These are phyloP conservation scores for Clavispora fructus DNA, from an alignment of 805 yeast species.

Conservation along the genomic window DNA sequence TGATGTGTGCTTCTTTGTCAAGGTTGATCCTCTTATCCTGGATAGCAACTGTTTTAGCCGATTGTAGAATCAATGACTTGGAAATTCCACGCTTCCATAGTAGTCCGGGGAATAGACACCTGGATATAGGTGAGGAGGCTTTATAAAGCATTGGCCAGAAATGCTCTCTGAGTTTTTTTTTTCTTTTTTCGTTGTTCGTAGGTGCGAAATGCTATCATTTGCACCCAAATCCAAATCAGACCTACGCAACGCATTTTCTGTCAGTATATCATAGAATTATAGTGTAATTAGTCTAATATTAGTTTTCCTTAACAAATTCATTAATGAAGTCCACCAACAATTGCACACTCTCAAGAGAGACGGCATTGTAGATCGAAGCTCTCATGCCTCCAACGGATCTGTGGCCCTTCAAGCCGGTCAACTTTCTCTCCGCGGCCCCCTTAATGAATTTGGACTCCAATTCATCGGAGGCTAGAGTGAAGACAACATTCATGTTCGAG, in stretches of 20 bases:
- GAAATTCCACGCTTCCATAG: not conserved
- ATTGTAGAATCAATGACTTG: not conserved
- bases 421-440: constrained; percentile 53
- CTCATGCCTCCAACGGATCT: constrained; percentile 97
- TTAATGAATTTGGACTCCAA: constrained; percentile 66
- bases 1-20: constrained; percentile 30
- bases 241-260: not conserved
- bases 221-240: not conserved
- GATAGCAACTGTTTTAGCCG: constrained; percentile 12
- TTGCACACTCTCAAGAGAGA: constrained; percentile 55
- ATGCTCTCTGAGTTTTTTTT: not conserved
- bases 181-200: not conserved
- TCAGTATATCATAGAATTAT: not conserved
- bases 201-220: not conserved
- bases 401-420: constrained; percentile 89
- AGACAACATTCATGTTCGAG: constrained; percentile 91
- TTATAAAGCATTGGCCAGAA: not conserved
- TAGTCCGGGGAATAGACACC: not conserved
- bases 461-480: constrained; percentile 62
- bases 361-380: constrained; percentile 89
- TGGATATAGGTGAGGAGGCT: not conserved
- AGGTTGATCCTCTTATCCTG: constrained; percentile 24
- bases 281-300: not conserved
- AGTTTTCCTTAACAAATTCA: constrained; percentile 49
- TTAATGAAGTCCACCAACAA: constrained; percentile 51